These are phyloP conservation scores for Hypoxylon fuscum DNA, from an alignment of 495 filamentous ascomycete genomes.

Conservation along the genomic window DNA sequence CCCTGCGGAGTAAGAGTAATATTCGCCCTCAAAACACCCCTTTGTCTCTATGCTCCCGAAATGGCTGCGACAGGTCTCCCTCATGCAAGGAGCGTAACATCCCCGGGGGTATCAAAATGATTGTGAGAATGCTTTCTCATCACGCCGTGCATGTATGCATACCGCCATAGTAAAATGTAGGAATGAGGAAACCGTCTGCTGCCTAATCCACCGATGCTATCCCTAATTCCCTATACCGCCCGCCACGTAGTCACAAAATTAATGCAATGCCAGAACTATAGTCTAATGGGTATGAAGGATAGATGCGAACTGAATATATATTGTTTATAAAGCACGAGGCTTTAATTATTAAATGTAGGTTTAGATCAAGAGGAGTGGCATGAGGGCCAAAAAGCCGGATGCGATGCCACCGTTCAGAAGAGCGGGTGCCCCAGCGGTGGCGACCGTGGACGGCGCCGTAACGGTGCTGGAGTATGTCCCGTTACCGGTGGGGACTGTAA, in stretches of 20 bases:
- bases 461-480: slow-evolving; percentile 10
- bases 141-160: slow-evolving; percentile 8
- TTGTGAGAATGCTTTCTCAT: background rate
- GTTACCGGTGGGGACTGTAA: slow-evolving; percentile 9
- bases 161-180: slow-evolving; percentile 5
- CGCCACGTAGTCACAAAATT: slow-evolving; percentile 6
- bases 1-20: slow-evolving; percentile 6
- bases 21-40: background rate
- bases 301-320: slow-evolving; percentile 29
- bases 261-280: slow-evolving; percentile 12
- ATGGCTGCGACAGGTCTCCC: slow-evolving; percentile 11
- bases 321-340: background rate
- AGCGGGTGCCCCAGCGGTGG: slow-evolving; percentile 22
- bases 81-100: slow-evolving; percentile 31
- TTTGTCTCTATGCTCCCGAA: slow-evolving; percentile 5
- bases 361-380: slow-evolving; percentile 28
- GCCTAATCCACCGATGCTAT: slow-evolving; percentile 5
- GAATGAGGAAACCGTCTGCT: slow-evolving; percentile 13
- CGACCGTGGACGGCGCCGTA: slow-evolving; percentile 13
- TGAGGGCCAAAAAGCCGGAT: slow-evolving; percentile 16
- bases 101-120: slow-evolving; percentile 24
- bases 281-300: slow-evolving; percentile 27
- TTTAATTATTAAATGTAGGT: slow-evolving; percentile 21
- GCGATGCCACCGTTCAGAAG: slow-evolving; percentile 4
- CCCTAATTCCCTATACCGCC: slow-evolving; percentile 7